phyloP scores from a whole-genome alignment of 2,329 filamentous ascomycete genomes.

The Blastomyces gilchristii region DNA sequence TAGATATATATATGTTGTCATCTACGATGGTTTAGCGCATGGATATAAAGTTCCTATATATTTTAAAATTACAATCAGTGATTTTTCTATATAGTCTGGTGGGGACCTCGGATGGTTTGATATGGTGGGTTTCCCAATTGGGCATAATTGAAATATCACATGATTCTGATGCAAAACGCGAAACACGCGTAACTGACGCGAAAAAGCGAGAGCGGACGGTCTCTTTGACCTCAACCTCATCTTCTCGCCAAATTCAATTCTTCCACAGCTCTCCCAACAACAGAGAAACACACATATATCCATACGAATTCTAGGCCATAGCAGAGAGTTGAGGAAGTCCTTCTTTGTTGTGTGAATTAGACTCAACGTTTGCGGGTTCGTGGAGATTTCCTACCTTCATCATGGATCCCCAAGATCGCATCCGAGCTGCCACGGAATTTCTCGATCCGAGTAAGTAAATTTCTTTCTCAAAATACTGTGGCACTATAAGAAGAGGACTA shows the following conservation, averaged over 20 bases:
- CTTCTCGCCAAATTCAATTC: neutral
- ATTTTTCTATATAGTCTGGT: no score
- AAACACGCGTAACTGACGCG: slow-evolving; percentile 11
- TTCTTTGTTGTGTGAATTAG: neutral
- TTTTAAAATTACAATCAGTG: neutral
- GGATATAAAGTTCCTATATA: neutral
- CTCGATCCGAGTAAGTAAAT: slow-evolving; percentile 70
- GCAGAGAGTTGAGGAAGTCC: neutral
- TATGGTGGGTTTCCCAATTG: neutral
- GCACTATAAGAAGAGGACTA: slow-evolving; percentile 10
- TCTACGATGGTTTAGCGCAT: neutral
- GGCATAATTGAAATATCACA: slow-evolving; percentile 5
- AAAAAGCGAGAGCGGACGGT: neutral
- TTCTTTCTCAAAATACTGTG: neutral
- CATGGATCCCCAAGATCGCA: slow-evolving; percentile 54
- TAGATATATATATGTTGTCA: neutral
- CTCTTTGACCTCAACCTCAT: slow-evolving; percentile 7
- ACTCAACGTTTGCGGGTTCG: neutral
- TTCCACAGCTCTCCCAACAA: neutral
- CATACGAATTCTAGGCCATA: neutral
- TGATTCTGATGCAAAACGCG: neutral
- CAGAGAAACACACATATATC: neutral
- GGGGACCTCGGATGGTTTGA: no score
- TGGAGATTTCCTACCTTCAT: slow-evolving; percentile 1
- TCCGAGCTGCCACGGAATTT: slow-evolving; percentile 83